These are phyloP conservation scores for Tieghemostelium lacteum DNA, from an alignment of 78 protist genomes.

Conservation along the genomic window DNA sequence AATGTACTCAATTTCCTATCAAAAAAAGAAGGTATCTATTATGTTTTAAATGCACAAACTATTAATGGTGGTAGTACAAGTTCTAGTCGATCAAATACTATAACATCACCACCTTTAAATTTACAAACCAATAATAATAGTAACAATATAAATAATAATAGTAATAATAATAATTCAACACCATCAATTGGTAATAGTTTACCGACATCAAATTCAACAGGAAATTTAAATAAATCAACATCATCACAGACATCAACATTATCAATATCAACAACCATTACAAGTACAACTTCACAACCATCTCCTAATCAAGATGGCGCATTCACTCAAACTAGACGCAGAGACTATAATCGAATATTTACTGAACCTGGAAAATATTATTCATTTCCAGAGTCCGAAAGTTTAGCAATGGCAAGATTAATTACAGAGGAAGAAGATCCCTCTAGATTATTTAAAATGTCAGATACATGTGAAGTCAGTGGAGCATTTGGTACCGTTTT, in stretches of 20 bases:
- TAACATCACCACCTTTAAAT: not conserved
- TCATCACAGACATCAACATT: not conserved
- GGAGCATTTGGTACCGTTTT: conserved; percentile 72
- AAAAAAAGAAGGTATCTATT: conserved; percentile 50
- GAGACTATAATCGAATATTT: conserved; percentile 67
- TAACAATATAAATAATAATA: conserved; percentile 7
- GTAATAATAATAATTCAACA: conserved; percentile 9
- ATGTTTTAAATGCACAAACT: not conserved
- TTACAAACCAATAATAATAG: not conserved
- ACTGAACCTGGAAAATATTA: conserved; percentile 74
- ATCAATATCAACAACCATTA: not conserved
- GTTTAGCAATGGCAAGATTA: conserved; percentile 48
- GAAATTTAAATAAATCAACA: not conserved
- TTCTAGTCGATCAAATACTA: not conserved
- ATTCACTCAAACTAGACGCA: not conserved
- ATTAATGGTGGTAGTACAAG: not conserved
- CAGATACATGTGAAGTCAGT: conserved; percentile 12
- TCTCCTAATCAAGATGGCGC: not conserved
- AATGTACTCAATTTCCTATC: conserved; percentile 61
- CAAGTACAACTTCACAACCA: not conserved
- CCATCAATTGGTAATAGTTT: conserved; percentile 17
- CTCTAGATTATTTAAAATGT: conserved; percentile 39
- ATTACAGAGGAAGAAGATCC: conserved; percentile 67
- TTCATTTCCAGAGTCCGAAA: conserved; percentile 38
- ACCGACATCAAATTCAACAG: not conserved